Evolutionary conservation across 2,329 filamentous ascomycete genomes (phyloP).

Genomic region (Ophiocordyceps sinensis): DNA sequence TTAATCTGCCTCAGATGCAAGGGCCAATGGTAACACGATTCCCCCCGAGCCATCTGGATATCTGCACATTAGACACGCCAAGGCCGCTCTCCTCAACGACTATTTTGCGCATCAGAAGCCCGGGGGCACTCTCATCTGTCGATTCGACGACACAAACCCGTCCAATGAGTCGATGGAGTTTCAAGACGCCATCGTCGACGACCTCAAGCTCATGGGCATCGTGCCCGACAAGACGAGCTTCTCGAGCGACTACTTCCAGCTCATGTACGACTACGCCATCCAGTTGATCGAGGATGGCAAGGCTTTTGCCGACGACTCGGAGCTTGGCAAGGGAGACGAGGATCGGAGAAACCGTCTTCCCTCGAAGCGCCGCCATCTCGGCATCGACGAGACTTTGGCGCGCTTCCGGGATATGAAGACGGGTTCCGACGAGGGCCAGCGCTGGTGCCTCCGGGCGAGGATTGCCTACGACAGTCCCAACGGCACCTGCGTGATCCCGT

Average conservation of each 20-base stretch:
- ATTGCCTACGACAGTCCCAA: background rate
- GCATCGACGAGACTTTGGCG: background rate
- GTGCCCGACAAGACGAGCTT: background rate
- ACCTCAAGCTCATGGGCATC: background rate
- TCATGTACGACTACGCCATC: background rate
- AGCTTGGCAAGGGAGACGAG: background rate
- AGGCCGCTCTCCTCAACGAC: background rate
- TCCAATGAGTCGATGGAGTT: constrained; percentile 86
- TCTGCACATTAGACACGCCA: background rate
- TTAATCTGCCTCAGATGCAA: background rate
- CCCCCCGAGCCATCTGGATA: background rate
- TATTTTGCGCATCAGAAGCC: constrained; percentile 82
- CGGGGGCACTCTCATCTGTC: constrained; percentile 67
- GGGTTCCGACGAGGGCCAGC: background rate
- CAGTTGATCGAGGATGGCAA: background rate
- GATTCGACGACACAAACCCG: constrained; percentile 90
- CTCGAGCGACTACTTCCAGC: background rate
- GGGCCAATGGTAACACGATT: background rate
- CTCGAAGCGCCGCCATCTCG: background rate
- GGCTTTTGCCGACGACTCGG: background rate
- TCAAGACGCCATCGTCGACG: constrained; percentile 65
- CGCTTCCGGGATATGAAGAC: background rate
- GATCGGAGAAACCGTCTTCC: background rate
- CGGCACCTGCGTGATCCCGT: background rate
- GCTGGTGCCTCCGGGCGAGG: background rate